A percentile compares a stretch with the other conserved stretches of the same genome.
These are phyloP conservation scores for Tulasnella sp. DNA, from an alignment of 768 basidiomycete species.

Conservation along the genomic window DNA sequence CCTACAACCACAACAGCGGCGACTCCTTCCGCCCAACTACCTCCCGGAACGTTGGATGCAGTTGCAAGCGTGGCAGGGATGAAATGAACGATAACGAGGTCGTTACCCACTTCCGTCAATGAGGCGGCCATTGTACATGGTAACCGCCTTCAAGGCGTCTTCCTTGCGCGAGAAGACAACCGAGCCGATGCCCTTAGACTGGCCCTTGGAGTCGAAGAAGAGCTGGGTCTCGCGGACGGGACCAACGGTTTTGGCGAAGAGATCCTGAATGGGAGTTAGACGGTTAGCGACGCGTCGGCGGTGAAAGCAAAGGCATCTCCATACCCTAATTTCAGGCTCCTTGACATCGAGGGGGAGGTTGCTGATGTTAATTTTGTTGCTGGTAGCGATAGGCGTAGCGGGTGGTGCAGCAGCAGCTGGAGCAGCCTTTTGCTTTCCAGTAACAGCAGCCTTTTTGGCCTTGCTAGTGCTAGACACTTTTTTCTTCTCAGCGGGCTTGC, in stretches of 20 bases:
- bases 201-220: slow-evolving; percentile 74
- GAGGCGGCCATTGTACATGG: slow-evolving; percentile 95
- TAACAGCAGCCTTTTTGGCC: slow-evolving; percentile 32
- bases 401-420: slow-evolving; percentile 34
- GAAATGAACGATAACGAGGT: slow-evolving; percentile 4
- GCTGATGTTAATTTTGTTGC: slow-evolving; percentile 93
- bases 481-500: background rate
- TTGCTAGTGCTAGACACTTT: slow-evolving; percentile 31
- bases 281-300: background rate
- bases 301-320: slow-evolving; percentile 25
- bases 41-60: background rate
- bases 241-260: slow-evolving; percentile 86
- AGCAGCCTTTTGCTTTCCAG: slow-evolving; percentile 24
- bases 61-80: background rate
- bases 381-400: slow-evolving; percentile 28
- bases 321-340: slow-evolving; percentile 85
- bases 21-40: background rate
- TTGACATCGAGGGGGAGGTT: slow-evolving; percentile 91
- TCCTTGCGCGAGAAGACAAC: slow-evolving; percentile 81
- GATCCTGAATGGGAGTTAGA: slow-evolving; percentile 50
- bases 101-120: slow-evolving; percentile 99
- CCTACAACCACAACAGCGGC: background rate
- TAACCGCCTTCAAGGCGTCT: slow-evolving; percentile 85
- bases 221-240: slow-evolving; percentile 76
- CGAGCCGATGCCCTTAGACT: slow-evolving; percentile 84